Evolutionary conservation across 2,329 filamentous ascomycete species (phyloP).

Genomic region (Monosporascus sp.): DNA sequence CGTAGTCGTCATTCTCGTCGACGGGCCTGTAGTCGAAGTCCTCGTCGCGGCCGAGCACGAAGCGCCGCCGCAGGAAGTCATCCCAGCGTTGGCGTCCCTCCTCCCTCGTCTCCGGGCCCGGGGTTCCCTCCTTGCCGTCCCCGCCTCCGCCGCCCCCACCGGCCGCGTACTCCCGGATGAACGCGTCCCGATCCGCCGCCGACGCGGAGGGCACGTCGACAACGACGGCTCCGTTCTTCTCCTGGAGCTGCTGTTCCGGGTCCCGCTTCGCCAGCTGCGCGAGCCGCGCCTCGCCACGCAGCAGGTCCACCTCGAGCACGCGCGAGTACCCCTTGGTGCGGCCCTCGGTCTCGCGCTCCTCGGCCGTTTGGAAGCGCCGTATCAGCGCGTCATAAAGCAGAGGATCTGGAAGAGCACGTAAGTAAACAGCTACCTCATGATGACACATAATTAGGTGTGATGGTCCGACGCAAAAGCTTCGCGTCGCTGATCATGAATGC

Average conservation of each 20-base stretch:
- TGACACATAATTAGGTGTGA: too few species aligned
- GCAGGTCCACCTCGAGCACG: slow-evolving; percentile 70
- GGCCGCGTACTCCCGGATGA: slow-evolving; percentile 17
- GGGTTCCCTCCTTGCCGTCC: slow-evolving; percentile 61
- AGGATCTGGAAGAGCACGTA: slow-evolving; percentile 49
- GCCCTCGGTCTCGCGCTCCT: slow-evolving; percentile 69
- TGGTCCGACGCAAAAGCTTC: background rate
- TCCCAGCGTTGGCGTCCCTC: slow-evolving; percentile 67
- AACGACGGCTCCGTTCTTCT: background rate
- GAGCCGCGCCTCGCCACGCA: slow-evolving; percentile 72
- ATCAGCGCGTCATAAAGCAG: slow-evolving; percentile 78
- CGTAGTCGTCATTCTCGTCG: slow-evolving; percentile 67
- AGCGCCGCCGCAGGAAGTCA: slow-evolving; percentile 67
- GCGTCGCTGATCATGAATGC: background rate
- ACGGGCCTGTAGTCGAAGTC: slow-evolving; percentile 74
- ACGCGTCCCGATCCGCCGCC: slow-evolving; percentile 12
- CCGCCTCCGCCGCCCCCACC: slow-evolving; percentile 45
- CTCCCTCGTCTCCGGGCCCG: slow-evolving; percentile 44
- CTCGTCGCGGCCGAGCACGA: slow-evolving; percentile 66
- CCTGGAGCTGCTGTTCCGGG: slow-evolving; percentile 9
- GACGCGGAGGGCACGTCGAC: slow-evolving; percentile 9
- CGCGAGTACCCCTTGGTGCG: slow-evolving; percentile 72
- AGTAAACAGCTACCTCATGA: too few species aligned
- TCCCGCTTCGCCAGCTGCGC: slow-evolving; percentile 40
- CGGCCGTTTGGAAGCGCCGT: slow-evolving; percentile 66